phyloP scores from a whole-genome alignment of 169 alveolate species.

The Theileria parva region DNA sequence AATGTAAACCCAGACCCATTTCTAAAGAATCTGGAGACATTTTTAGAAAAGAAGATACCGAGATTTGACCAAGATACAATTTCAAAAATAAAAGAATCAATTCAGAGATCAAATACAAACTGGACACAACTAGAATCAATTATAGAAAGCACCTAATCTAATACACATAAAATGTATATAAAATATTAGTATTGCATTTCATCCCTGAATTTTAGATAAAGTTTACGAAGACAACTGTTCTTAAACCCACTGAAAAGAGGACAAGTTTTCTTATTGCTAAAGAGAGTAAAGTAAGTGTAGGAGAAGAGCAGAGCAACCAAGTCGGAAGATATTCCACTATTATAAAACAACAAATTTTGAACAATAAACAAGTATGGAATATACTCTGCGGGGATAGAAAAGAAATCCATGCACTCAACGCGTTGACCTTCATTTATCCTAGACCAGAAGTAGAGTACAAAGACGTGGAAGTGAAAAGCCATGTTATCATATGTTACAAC shows the following conservation, averaged over 20 bases:
- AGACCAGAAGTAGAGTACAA: constrained; percentile 75
- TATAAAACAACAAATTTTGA: constrained; percentile 70
- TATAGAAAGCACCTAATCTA: background rate
- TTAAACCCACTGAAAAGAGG: background rate
- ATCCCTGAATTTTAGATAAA: constrained; percentile 5
- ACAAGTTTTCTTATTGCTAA: constrained; percentile 3
- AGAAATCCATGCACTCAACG: constrained; percentile 73
- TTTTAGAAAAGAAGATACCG: background rate
- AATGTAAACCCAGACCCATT: constrained; percentile 10
- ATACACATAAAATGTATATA: background rate
- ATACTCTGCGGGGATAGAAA: constrained; percentile 71
- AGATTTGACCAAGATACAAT: background rate
- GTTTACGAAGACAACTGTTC: background rate
- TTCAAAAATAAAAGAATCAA: background rate
- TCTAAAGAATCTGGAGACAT: background rate
- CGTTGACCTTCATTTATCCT: constrained; percentile 75
- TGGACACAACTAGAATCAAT: background rate
- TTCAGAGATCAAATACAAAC: background rate
- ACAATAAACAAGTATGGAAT: constrained; percentile 70
- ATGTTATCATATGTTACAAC: constrained; percentile 9
- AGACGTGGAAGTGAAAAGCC: constrained; percentile 72
- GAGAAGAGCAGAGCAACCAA: constrained; percentile 44
- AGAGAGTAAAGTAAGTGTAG: constrained; percentile 32
- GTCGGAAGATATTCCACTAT: constrained; percentile 62
- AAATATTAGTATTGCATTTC: constrained; percentile 2